These are phyloP conservation scores for Trichoderma arundinaceum DNA, from an alignment of 2,329 filamentous ascomycete genomes.

Conservation along the genomic window DNA sequence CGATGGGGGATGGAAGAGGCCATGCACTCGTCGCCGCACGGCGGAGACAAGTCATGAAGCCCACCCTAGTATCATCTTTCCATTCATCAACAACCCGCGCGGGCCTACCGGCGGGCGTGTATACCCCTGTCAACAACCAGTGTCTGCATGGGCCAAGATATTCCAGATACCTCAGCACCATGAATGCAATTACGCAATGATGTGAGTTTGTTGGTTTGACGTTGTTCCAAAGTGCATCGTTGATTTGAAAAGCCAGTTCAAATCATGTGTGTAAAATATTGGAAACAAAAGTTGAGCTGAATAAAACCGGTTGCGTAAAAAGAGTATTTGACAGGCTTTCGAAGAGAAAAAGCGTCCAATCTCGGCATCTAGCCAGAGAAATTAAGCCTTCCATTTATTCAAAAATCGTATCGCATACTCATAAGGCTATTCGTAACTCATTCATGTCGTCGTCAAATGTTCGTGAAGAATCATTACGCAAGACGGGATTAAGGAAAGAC, in stretches of 20 bases:
- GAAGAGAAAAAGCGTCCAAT: slow-evolving; percentile 39
- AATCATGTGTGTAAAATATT: slow-evolving; percentile 29
- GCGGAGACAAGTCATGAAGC: slow-evolving; percentile 40
- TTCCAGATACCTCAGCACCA: slow-evolving; percentile 47
- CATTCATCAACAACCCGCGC: slow-evolving; percentile 31
- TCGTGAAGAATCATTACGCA: slow-evolving; percentile 53
- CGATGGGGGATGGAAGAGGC: slow-evolving; percentile 25
- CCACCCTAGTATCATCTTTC: slow-evolving; percentile 43
- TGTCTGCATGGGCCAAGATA: slow-evolving; percentile 46
- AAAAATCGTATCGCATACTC: slow-evolving; percentile 42
- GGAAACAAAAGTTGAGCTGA: slow-evolving; percentile 37
- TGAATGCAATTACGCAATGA: slow-evolving; percentile 45
- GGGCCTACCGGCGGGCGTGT: slow-evolving; percentile 21
- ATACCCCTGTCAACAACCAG: slow-evolving; percentile 52
- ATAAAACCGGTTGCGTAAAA: slow-evolving; percentile 38
- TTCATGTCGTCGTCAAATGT: slow-evolving; percentile 49
- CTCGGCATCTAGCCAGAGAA: slow-evolving; percentile 44
- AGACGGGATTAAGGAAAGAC: slow-evolving; percentile 50
- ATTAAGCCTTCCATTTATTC: slow-evolving; percentile 40
- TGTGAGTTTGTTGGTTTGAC: slow-evolving; percentile 39
- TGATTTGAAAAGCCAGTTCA: slow-evolving; percentile 42
- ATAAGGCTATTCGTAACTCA: slow-evolving; percentile 40
- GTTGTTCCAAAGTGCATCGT: slow-evolving; percentile 37
- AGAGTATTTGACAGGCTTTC: slow-evolving; percentile 39
- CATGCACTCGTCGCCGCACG: slow-evolving; percentile 40